Conservation (phyloP, 768 basidiomycete genomes). For the Fistulinella prunicolor region DNA sequence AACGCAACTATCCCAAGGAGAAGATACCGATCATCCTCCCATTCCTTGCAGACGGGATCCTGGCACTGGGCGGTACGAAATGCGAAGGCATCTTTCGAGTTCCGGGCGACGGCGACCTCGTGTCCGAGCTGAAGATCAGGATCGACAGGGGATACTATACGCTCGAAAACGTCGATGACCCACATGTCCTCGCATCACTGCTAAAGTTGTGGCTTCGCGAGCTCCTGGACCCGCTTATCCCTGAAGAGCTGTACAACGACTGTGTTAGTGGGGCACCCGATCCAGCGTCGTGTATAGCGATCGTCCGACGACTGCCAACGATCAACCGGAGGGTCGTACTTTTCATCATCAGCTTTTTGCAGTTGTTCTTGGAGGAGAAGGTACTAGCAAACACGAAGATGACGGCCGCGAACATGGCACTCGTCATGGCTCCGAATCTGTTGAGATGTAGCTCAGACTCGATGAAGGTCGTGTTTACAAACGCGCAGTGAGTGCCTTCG, state of each 20-base stretch:
- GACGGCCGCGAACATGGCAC: slow-evolving; percentile 83
- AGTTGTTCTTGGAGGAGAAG: slow-evolving; percentile 80
- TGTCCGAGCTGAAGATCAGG: slow-evolving; percentile 83
- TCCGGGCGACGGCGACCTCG: slow-evolving; percentile 85
- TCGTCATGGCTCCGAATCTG: slow-evolving; percentile 92
- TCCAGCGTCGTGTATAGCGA: slow-evolving; percentile 64
- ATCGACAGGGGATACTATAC: slow-evolving; percentile 92
- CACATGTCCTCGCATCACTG: slow-evolving; percentile 84
- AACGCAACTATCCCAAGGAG: slow-evolving; percentile 78
- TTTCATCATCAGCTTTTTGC: slow-evolving; percentile 88
- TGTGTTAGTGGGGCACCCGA: slow-evolving; percentile 71
- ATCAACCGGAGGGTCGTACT: slow-evolving; percentile 84
- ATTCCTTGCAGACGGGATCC: slow-evolving; percentile 89
- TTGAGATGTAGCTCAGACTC: slow-evolving; percentile 83
- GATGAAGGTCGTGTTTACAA: slow-evolving; percentile 88
- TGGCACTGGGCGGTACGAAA: slow-evolving; percentile 81
- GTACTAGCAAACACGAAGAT: slow-evolving; percentile 78
- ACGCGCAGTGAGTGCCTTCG: slow-evolving; percentile 72
- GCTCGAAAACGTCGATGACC: slow-evolving; percentile 85
- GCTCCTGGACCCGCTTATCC: slow-evolving; percentile 87
- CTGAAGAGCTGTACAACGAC: slow-evolving; percentile 88
- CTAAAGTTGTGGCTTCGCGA: slow-evolving; percentile 95
- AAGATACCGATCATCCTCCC: slow-evolving; percentile 91
- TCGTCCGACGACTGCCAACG: slow-evolving; percentile 76
- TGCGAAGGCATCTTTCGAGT: slow-evolving; percentile 92